Conservation (phyloP, 1,284 basidiomycete genomes). For the Fistulinella cinereoalba region DNA sequence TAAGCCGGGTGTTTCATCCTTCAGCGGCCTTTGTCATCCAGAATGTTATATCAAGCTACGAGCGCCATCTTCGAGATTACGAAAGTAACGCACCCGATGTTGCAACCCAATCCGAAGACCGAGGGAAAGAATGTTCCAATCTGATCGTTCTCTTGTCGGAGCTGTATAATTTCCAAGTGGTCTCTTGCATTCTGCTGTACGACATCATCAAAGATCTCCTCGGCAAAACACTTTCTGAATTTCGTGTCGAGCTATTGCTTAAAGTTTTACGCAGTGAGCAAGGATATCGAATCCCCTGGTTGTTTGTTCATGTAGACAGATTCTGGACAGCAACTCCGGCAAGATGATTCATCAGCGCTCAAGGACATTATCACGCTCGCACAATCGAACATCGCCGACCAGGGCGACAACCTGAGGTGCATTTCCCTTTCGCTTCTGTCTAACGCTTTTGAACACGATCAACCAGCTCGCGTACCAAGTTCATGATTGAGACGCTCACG, state of each 20-base stretch:
- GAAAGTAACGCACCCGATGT: conserved; percentile 16
- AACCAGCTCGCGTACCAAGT: conserved; percentile 75
- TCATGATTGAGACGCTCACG: conserved; percentile 90
- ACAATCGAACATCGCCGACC: conserved; percentile 64
- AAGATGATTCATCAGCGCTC: conserved; percentile 81
- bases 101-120: conserved; percentile 26
- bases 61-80: conserved; percentile 48
- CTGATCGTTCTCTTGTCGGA: conserved; percentile 86
- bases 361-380: conserved; percentile 85
- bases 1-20: not conserved
- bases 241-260: conserved; percentile 83
- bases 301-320: conserved; percentile 43
- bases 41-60: conserved; percentile 63
- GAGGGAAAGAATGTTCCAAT: conserved; percentile 87
- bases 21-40: conserved; percentile 80
- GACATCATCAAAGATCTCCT: conserved; percentile 86
- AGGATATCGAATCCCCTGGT: not conserved
- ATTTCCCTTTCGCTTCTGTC: not conserved
- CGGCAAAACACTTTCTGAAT: conserved; percentile 64
- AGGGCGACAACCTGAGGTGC: conserved; percentile 60
- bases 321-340: conserved; percentile 84
- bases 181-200: conserved; percentile 86
- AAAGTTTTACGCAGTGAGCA: conserved; percentile 78
- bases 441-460: conserved; percentile 1
- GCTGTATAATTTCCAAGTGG: conserved; percentile 93